A percentile compares a stretch with the other conserved stretches of the same genome.
Conservation (phyloP, 306 rosid genomes). For the Vicia faba region DNA sequence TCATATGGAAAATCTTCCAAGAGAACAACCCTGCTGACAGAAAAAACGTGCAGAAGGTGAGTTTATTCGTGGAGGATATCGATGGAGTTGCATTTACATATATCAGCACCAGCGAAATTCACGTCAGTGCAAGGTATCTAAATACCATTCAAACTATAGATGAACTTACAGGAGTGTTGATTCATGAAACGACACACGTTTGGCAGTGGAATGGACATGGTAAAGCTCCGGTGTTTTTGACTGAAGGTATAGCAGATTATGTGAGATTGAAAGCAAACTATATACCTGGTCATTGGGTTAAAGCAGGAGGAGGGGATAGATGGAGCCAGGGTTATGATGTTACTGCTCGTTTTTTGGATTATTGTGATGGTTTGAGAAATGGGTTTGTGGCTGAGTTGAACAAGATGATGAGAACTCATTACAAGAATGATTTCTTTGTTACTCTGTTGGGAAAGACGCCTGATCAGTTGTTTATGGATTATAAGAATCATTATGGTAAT, state of each 20-base stretch:
- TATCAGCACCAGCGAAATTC: slow-evolving; percentile 43
- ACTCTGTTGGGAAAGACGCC: slow-evolving; percentile 45
- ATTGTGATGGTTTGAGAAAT: slow-evolving; percentile 42
- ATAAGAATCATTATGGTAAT: slow-evolving; percentile 51
- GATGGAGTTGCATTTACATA: slow-evolving; percentile 38
- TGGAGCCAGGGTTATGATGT: slow-evolving; percentile 61
- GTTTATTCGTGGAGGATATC: slow-evolving; percentile 39
- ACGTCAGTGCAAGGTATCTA: slow-evolving; percentile 40
- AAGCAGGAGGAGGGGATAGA: slow-evolving; percentile 38
- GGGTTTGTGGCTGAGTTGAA: slow-evolving; percentile 58
- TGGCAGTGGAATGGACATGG: slow-evolving; percentile 74
- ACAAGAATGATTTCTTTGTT: slow-evolving; percentile 41
- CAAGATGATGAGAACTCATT: slow-evolving; percentile 42
- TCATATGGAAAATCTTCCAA: slow-evolving; percentile 42
- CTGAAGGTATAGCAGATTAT: slow-evolving; percentile 62
- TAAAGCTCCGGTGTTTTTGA: slow-evolving; percentile 34
- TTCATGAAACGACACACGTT: slow-evolving; percentile 51
- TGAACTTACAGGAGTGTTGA: slow-evolving; percentile 53
- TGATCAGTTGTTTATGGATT: slow-evolving; percentile 59
- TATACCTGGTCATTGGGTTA: slow-evolving; percentile 39
- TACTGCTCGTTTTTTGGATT: slow-evolving; percentile 57
- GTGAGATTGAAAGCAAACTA: slow-evolving; percentile 53
- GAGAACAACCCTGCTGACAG: slow-evolving; percentile 33
- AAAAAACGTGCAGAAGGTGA: slow-evolving; percentile 29
- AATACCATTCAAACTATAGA: slow-evolving; percentile 26